These are phyloP conservation scores for Ambrosia trifida DNA, from an alignment of 129 eudicot genomes.

Conservation along the genomic window DNA sequence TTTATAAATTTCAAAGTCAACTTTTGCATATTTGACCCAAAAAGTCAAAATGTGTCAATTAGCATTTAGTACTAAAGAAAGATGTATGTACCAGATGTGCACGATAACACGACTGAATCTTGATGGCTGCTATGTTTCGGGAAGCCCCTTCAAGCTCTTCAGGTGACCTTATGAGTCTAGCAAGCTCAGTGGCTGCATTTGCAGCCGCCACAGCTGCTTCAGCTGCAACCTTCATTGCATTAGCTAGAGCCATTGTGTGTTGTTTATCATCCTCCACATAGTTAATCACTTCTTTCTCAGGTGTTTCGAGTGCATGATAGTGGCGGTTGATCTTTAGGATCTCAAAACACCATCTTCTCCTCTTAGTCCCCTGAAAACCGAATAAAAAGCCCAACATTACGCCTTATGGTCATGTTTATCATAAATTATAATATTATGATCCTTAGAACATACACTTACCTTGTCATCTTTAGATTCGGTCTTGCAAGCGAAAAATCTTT, in stretches of 20 bases:
- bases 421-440: neutral
- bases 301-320: conserved; percentile 48
- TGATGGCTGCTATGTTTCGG: conserved; percentile 54
- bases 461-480: conserved; percentile 47
- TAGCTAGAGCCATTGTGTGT: conserved; percentile 64
- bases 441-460: conserved; percentile 27
- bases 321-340: conserved; percentile 41
- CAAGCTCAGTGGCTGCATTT: conserved; percentile 83
- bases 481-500: conserved; percentile 55
- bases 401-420: neutral
- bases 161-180: conserved; percentile 56
- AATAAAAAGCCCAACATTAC: neutral
- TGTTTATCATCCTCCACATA: conserved; percentile 59
- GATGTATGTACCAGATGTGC: conserved; percentile 55
- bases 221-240: conserved; percentile 83
- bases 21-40: conserved; percentile 10
- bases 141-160: conserved; percentile 23
- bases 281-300: conserved; percentile 35
- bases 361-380: conserved; percentile 45
- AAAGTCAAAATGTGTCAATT: conserved; percentile 7
- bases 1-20: neutral
- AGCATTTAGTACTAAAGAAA: neutral
- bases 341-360: conserved; percentile 57
- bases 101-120: conserved; percentile 69
- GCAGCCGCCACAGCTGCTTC: conserved; percentile 94